These are phyloP conservation scores for Talaromyces pinophilus DNA, from an alignment of 2,329 filamentous ascomycete genomes.

Conservation along the genomic window DNA sequence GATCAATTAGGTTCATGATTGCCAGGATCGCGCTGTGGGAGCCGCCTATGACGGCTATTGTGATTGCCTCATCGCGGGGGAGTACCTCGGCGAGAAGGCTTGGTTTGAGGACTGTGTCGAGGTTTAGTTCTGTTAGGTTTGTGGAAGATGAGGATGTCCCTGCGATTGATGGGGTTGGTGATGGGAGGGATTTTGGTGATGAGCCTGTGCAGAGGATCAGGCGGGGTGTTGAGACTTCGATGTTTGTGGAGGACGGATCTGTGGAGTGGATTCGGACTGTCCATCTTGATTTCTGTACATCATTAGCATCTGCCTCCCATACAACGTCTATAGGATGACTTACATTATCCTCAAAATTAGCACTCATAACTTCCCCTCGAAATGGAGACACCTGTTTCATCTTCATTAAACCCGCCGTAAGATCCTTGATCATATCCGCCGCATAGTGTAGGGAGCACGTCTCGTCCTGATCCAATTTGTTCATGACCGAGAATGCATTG, in stretches of 20 bases:
- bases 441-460: slow-evolving; percentile 61
- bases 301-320: not conserved
- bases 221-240: slow-evolving; percentile 43
- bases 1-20: slow-evolving; percentile 60
- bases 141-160: slow-evolving; percentile 33
- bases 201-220: slow-evolving; percentile 63
- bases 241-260: slow-evolving; percentile 33
- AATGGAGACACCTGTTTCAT: slow-evolving; percentile 39
- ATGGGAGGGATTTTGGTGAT: slow-evolving; percentile 47
- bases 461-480: slow-evolving; percentile 56
- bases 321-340: slow-evolving; percentile 20
- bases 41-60: slow-evolving; percentile 61
- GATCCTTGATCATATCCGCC: slow-evolving; percentile 55
- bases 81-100: slow-evolving; percentile 49
- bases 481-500: slow-evolving; percentile 58
- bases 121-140: slow-evolving; percentile 49
- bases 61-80: slow-evolving; percentile 38
- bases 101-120: slow-evolving; percentile 60
- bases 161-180: slow-evolving; percentile 41
- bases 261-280: slow-evolving; percentile 35
- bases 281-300: slow-evolving; percentile 34
- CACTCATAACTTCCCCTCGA: slow-evolving; percentile 38
- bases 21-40: slow-evolving; percentile 66
- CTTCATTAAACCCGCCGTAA: slow-evolving; percentile 46
- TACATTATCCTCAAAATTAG: slow-evolving; percentile 36